Base-by-base conservation (phyloP, 148 eudicot genomes). In the Chenopodium suecicum region DNA sequence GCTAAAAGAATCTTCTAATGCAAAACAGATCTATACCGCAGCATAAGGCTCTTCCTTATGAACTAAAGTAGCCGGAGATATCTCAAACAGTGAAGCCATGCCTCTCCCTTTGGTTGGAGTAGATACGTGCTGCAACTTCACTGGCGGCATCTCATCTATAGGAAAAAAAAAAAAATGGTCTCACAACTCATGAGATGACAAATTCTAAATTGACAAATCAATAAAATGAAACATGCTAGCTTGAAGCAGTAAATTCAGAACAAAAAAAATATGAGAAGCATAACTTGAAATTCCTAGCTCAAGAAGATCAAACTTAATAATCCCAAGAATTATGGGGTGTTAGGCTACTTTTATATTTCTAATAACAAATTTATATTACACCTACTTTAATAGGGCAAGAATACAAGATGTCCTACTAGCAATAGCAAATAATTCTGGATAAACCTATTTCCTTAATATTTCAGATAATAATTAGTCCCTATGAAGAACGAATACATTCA, bases 1-100 rank as follows among this genome's bases (percentile, higher is more conserved):
- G 25, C 4, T 64, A 37, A 70, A 14, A 47, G 12, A 11, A 32
- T 7, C 14, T 65, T 52, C 22, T 34, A 73, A 32, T 63, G 65
- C 27, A 29, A 78, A 62, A 73, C 56, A 56, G 79, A 69, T 4
- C 74, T 87, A 65, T 92, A 96, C 99, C 92, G 91, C 95, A 82
- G 94, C 95, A 88, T 91, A 91, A 48, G 99, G 95, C 82, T 92
- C 95, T 88, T 96, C 99, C 29, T 63, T 81, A 75, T 90, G 95
- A 85, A 96, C 78, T 84, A 96, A 84, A 84, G 97, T 88, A 75
- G 89, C 83, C 70, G 85, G 77, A 79, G 90, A 87, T 82, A 92
- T 79, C 80, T 92, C 94, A 56, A 31, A 63, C 78, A 73, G 27
- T 84, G 94, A 83, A 78, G 86, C 76, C 92, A 96, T 91, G 74